A percentile compares a stretch with the other conserved stretches of the same genome.
Evolutionary conservation across 345 rosid species (phyloP).

Genomic region (rapeseed (Brassica napus)): DNA sequence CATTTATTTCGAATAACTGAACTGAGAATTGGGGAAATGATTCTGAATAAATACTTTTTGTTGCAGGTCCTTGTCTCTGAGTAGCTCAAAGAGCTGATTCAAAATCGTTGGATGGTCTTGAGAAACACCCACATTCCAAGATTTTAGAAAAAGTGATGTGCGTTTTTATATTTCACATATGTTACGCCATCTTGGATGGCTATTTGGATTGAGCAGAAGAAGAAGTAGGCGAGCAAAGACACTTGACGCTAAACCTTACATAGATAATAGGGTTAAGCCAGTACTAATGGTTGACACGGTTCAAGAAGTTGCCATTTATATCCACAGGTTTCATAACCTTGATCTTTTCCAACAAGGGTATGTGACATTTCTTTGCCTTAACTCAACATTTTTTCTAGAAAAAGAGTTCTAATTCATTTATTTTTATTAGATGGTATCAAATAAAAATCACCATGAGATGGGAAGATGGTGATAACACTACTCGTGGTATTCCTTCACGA

Average conservation of each 20-base stretch:
- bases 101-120: background rate
- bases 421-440: slow-evolving; percentile 76
- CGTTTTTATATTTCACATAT: slow-evolving; percentile 42
- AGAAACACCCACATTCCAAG: background rate
- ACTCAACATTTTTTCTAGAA: background rate
- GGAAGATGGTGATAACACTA: slow-evolving; percentile 59
- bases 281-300: slow-evolving; percentile 66
- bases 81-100: background rate
- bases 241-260: slow-evolving; percentile 49
- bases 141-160: slow-evolving; percentile 39
- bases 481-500: slow-evolving; percentile 71
- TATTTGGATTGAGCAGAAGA: slow-evolving; percentile 51
- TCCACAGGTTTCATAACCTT: slow-evolving; percentile 46
- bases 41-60: background rate
- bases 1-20: background rate
- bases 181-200: slow-evolving; percentile 55
- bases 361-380: background rate
- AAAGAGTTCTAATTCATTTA: background rate
- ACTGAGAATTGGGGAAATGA: background rate
- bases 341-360: slow-evolving; percentile 88
- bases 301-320: slow-evolving; percentile 81
- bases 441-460: slow-evolving; percentile 80
- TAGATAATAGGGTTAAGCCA: slow-evolving; percentile 50
- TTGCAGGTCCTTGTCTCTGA: slow-evolving; percentile 20
- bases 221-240: slow-evolving; percentile 42